A percentile compares a stretch with the other conserved stretches of the same genome.
phyloP scores from a whole-genome alignment of 2,329 filamentous ascomycete species.

The Ophiocordyceps camponoti-leonardi region DNA sequence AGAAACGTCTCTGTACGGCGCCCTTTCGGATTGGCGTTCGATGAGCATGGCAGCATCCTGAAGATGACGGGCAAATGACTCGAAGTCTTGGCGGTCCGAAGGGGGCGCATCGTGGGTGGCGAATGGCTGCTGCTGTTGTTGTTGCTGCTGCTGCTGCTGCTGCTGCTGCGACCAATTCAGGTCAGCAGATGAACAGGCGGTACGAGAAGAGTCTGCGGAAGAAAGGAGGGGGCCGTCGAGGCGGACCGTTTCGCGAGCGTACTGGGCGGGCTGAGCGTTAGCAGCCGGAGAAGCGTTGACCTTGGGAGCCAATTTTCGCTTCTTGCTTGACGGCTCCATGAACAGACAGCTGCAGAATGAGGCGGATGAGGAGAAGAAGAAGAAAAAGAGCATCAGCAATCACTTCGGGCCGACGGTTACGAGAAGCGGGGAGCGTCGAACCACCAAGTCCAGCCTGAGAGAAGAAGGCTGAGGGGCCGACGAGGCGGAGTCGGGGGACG shows the following conservation, averaged over 20 bases:
- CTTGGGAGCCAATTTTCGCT: conserved; percentile 26
- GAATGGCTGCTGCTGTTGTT: conserved; percentile 13
- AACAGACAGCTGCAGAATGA: conserved; percentile 4
- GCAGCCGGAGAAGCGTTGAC: conserved; percentile 15
- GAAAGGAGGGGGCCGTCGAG: conserved; percentile 2
- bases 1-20: conserved; percentile 39
- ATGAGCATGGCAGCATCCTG: conserved; percentile 54
- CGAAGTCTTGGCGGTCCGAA: conserved; percentile 42
- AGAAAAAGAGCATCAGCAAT: not conserved
- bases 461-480: not conserved
- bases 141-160: conserved; percentile 5
- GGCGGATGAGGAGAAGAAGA: not conserved
- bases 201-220: not conserved
- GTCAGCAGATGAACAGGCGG: not conserved
- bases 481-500: not conserved
- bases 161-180: not conserved
- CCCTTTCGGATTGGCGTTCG: conserved; percentile 42
- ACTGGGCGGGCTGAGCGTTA: conserved; percentile 14
- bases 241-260: conserved; percentile 18
- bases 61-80: conserved; percentile 48
- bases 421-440: not conserved
- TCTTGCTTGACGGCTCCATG: conserved; percentile 26
- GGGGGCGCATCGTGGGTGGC: conserved; percentile 21
- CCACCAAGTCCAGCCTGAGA: not conserved
- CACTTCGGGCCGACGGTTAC: not conserved